phyloP scores from a whole-genome alignment of 768 basidiomycete species.

The Leccinum incarnatum region DNA sequence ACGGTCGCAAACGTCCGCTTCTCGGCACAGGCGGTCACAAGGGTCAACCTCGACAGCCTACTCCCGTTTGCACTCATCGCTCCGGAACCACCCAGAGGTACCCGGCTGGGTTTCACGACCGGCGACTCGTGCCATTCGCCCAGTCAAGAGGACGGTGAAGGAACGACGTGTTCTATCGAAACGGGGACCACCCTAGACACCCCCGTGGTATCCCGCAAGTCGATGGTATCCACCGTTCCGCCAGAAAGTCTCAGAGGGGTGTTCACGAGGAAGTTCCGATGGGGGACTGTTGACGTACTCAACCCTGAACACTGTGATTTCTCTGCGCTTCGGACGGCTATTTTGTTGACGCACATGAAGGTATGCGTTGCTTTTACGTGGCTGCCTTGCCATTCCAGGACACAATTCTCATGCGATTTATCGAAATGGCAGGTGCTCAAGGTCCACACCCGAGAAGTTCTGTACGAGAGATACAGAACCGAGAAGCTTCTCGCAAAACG shows the following conservation, averaged over 20 bases:
- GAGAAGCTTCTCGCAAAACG: slow-evolving; percentile 87
- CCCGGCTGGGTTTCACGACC: slow-evolving; percentile 15
- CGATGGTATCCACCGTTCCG: slow-evolving; percentile 41
- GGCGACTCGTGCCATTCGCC: slow-evolving; percentile 21
- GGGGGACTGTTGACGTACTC: slow-evolving; percentile 88
- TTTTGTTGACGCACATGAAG: slow-evolving; percentile 83
- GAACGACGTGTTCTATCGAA: slow-evolving; percentile 21
- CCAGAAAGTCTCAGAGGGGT: slow-evolving; percentile 71
- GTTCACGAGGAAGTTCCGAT: slow-evolving; percentile 77
- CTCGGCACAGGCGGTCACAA: slow-evolving; percentile 66
- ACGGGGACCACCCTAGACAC: slow-evolving; percentile 36
- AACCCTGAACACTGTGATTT: slow-evolving; percentile 88
- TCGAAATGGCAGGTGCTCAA: slow-evolving; percentile 61
- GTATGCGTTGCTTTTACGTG: slow-evolving; percentile 35
- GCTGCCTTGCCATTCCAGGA: slow-evolving; percentile 10
- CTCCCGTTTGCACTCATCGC: slow-evolving; percentile 81
- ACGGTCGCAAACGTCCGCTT: slow-evolving; percentile 76
- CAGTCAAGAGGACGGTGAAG: slow-evolving; percentile 18
- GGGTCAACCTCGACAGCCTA: slow-evolving; percentile 51
- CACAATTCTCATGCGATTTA: slow-evolving; percentile 4
- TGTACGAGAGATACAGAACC: slow-evolving; percentile 92
- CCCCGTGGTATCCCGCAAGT: slow-evolving; percentile 38
- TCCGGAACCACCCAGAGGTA: slow-evolving; percentile 52
- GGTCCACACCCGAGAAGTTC: slow-evolving; percentile 78
- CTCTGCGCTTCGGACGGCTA: slow-evolving; percentile 75